Evolutionary conservation across 2,329 filamentous ascomycete genomes (phyloP).

Genomic region (Fusarium tjaetaba): DNA sequence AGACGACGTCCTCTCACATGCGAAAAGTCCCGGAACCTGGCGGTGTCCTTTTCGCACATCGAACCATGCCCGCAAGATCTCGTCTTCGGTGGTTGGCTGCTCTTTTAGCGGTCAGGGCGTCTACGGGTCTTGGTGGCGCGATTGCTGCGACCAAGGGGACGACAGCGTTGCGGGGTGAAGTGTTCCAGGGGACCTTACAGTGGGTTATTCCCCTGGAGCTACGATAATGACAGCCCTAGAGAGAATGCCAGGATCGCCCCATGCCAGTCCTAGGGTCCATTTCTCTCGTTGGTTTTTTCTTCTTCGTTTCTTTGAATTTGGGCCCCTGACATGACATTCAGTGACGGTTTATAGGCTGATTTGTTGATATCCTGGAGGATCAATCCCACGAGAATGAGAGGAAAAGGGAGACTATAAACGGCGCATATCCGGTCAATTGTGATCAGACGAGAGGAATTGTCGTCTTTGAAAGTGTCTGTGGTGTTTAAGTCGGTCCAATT

Average conservation of each 20-base stretch:
- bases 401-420: conserved; percentile 26
- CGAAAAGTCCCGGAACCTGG: conserved; percentile 32
- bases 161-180: conserved; percentile 29
- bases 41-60: conserved; percentile 30
- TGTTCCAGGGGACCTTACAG: conserved; percentile 32
- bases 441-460: neutral
- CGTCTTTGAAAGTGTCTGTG: conserved; percentile 3
- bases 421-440: conserved; percentile 31
- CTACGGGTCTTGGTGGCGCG: conserved; percentile 31
- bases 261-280: conserved; percentile 12
- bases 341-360: conserved; percentile 33
- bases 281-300: neutral
- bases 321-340: conserved; percentile 22
- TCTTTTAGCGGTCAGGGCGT: conserved; percentile 32
- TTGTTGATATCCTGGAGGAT: conserved; percentile 1
- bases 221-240: conserved; percentile 15
- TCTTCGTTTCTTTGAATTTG: neutral
- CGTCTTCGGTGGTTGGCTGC: conserved; percentile 26
- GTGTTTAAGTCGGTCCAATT: conserved; percentile 14
- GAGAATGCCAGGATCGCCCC: conserved; percentile 9
- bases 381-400: conserved; percentile 12
- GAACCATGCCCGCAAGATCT: conserved; percentile 30
- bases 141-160: conserved; percentile 1
- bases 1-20: conserved; percentile 31
- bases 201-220: conserved; percentile 3